Evolutionary conservation across 2,329 filamentous ascomycete genomes (phyloP).

Genomic region (Fusarium pseudocircinatum): DNA sequence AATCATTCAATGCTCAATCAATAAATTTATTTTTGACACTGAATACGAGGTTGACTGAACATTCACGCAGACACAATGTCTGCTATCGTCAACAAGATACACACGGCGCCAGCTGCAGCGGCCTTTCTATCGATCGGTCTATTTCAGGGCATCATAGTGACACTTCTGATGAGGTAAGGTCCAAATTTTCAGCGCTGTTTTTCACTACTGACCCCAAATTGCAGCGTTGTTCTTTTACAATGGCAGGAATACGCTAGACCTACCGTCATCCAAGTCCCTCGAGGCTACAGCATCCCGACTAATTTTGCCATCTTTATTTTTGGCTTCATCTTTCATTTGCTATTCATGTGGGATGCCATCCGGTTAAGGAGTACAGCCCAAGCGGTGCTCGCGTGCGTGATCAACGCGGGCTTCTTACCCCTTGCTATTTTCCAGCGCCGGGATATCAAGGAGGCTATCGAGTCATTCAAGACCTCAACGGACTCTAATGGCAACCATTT

Average conservation of each 20-base stretch:
- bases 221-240: background rate
- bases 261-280: background rate
- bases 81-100: background rate
- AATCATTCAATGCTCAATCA: background rate
- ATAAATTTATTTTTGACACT: background rate
- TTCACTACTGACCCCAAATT: background rate
- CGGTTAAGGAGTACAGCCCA: conserved; percentile 8
- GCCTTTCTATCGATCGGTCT: background rate
- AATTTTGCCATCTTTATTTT: conserved; percentile 5
- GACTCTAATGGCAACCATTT: background rate
- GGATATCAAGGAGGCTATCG: background rate
- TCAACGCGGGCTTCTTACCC: background rate
- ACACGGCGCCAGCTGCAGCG: background rate
- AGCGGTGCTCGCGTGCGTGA: background rate
- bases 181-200: background rate
- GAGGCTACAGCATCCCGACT: background rate
- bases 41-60: background rate
- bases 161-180: background rate
- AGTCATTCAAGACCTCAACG: background rate
- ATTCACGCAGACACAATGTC: background rate
- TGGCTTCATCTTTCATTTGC: background rate
- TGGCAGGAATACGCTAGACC: conserved; percentile 4
- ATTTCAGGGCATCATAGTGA: background rate
- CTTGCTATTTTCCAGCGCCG: background rate
- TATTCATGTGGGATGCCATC: conserved; percentile 5